phyloP scores from a whole-genome alignment of 768 basidiomycete species.

The Kwoniella dejecticola region DNA sequence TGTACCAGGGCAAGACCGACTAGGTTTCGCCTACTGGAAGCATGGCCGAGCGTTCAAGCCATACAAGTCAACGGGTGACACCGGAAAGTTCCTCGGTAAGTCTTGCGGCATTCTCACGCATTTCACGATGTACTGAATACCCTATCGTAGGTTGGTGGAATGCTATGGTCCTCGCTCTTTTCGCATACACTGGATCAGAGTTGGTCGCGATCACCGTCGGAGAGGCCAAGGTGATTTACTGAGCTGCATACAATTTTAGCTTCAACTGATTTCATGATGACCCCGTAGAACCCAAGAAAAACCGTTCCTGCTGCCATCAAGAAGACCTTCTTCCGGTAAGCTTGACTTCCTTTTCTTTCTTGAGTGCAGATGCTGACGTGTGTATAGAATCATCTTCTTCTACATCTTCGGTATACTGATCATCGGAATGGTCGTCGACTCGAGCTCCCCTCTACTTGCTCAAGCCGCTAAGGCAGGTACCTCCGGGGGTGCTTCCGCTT shows the following conservation, averaged over 20 bases:
- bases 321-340: slow-evolving; percentile 57
- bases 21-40: slow-evolving; percentile 57
- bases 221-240: slow-evolving; percentile 29
- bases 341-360: too few species aligned
- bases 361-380: too few species aligned
- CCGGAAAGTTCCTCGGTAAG: slow-evolving; percentile 30
- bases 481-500: slow-evolving; percentile 62
- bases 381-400: slow-evolving; percentile 66
- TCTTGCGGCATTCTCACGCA: background rate
- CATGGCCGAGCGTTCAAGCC: slow-evolving; percentile 28
- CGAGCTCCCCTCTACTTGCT: slow-evolving; percentile 60
- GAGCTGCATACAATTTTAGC: background rate
- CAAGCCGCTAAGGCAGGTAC: slow-evolving; percentile 59
- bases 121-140: too few species aligned
- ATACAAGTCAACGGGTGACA: slow-evolving; percentile 19
- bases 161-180: slow-evolving; percentile 29
- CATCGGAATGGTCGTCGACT: slow-evolving; percentile 73
- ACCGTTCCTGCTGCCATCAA: slow-evolving; percentile 51
- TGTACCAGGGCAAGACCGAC: slow-evolving; percentile 61
- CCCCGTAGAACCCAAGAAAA: slow-evolving; percentile 41
- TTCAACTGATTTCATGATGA: background rate
- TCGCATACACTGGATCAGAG: slow-evolving; percentile 29
- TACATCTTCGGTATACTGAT: slow-evolving; percentile 72
- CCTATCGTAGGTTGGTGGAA: slow-evolving; percentile 18
- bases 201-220: slow-evolving; percentile 21